These are phyloP conservation scores for Schwanniomyces occidentalis DNA, from an alignment of 805 yeast genomes.

Conservation along the genomic window DNA sequence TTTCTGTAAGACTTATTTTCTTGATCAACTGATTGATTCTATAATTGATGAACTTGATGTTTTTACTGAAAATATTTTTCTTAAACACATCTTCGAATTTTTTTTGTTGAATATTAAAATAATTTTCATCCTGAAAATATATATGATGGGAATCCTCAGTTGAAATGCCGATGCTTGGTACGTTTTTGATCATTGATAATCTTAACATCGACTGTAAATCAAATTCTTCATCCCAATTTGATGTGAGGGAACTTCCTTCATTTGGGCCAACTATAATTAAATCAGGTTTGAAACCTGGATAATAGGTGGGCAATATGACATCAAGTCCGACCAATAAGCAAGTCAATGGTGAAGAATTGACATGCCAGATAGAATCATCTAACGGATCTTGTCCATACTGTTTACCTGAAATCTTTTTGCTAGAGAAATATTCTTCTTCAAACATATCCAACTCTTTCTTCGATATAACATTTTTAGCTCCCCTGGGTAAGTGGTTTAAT, in stretches of 20 bases:
- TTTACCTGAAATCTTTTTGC: slow-evolving; percentile 9
- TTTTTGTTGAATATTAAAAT: slow-evolving; percentile 18
- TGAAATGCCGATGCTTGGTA: slow-evolving; percentile 23
- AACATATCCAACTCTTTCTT: slow-evolving; percentile 8
- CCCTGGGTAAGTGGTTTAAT: slow-evolving; percentile 1
- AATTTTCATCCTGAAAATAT: slow-evolving; percentile 35
- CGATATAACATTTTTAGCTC: slow-evolving; percentile 19
- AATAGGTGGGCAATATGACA: slow-evolving; percentile 23
- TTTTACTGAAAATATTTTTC: slow-evolving; percentile 21
- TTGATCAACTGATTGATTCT: slow-evolving; percentile 21
- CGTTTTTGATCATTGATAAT: slow-evolving; percentile 15
- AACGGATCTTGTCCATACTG: slow-evolving; percentile 37
- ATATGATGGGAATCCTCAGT: slow-evolving; percentile 27
- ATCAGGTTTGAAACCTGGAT: slow-evolving; percentile 28
- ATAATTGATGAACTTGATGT: slow-evolving; percentile 24
- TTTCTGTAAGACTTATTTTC: slow-evolving; percentile 7
- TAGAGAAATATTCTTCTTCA: slow-evolving; percentile 3
- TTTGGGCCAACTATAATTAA: slow-evolving; percentile 37
- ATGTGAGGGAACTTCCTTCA: slow-evolving; percentile 21
- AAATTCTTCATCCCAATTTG: slow-evolving; percentile 3
- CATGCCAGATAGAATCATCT: slow-evolving; percentile 32
- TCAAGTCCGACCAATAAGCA: slow-evolving; percentile 26
- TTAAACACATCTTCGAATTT: slow-evolving; percentile 11
- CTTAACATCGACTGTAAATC: slow-evolving; percentile 17
- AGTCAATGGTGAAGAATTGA: slow-evolving; percentile 27